Evolutionary conservation across 2,329 filamentous ascomycete species (phyloP).

Genomic region (Penicillium frequentans): DNA sequence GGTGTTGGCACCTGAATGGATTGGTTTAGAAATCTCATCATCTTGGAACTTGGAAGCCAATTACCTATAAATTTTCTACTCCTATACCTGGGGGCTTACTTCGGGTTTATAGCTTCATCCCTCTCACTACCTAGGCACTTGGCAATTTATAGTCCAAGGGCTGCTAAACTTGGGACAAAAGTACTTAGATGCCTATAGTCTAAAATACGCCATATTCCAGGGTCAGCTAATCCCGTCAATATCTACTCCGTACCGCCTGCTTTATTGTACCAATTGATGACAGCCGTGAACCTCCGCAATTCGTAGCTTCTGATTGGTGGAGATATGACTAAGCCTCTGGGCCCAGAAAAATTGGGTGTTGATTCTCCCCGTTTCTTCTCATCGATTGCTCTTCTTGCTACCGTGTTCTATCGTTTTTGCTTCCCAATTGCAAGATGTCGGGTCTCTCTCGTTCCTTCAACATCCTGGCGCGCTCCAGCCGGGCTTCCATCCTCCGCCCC

Average conservation of each 20-base stretch:
- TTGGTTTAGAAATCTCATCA: background rate
- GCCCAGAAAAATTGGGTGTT: conserved; percentile 36
- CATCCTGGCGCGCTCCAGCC: conserved; percentile 79
- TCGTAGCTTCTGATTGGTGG: conserved; percentile 31
- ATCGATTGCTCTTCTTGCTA: conserved; percentile 27
- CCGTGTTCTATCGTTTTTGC: conserved; percentile 28
- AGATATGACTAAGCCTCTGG: conserved; percentile 37
- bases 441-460: conserved; percentile 73
- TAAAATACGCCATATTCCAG: background rate
- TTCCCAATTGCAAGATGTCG: conserved; percentile 65
- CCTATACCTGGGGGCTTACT: too few relatives aligned
- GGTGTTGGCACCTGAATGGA: background rate
- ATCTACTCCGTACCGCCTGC: background rate
- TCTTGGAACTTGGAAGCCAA: too few relatives aligned
- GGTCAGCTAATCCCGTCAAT: background rate
- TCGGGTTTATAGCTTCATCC: too few relatives aligned
- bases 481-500: conserved; percentile 68
- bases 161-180: background rate
- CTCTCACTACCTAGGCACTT: background rate
- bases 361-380: conserved; percentile 24
- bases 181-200: background rate
- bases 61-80: background rate
- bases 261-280: background rate
- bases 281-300: conserved; percentile 9
- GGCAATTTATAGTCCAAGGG: background rate